phyloP scores from a whole-genome alignment of 306 rosid species.

The Castanopsis chinensis region DNA sequence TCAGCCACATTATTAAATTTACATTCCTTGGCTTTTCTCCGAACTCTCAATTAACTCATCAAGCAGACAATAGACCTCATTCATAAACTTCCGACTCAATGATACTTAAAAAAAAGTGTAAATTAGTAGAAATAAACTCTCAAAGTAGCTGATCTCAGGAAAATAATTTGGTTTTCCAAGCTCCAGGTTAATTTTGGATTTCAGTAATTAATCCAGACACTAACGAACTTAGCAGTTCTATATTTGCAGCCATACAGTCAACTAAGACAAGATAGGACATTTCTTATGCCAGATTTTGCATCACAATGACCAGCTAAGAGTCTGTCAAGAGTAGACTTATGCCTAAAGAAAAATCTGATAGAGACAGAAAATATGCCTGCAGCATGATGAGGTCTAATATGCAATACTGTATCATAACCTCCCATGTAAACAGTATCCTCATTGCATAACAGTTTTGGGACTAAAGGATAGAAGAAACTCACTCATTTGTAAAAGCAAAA shows the following conservation, averaged over 20 bases:
- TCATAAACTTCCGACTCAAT: background rate
- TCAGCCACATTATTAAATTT: conserved; percentile 8
- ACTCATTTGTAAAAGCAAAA: conserved; percentile 94
- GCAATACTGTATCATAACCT: background rate
- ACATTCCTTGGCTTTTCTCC: background rate
- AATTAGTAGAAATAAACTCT: background rate
- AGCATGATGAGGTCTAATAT: background rate
- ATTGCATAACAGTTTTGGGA: background rate
- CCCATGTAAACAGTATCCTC: background rate
- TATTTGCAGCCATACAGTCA: background rate
- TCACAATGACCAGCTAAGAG: background rate
- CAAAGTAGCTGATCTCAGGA: background rate
- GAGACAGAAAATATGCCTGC: background rate
- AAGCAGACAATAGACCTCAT: background rate
- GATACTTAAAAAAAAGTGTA: background rate
- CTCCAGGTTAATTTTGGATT: background rate
- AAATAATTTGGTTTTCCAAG: background rate
- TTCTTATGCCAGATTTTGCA: background rate
- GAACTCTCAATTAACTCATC: background rate
- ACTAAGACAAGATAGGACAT: background rate
- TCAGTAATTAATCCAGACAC: background rate
- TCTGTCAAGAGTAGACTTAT: background rate
- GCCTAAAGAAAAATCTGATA: background rate
- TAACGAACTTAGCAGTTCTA: background rate
- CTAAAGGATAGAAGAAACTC: conserved; percentile 36